Evolutionary conservation across 345 rosid genomes (phyloP), one percentile per base, ranked within the genome.

Genomic region (Hevea brasiliensis): DNA sequence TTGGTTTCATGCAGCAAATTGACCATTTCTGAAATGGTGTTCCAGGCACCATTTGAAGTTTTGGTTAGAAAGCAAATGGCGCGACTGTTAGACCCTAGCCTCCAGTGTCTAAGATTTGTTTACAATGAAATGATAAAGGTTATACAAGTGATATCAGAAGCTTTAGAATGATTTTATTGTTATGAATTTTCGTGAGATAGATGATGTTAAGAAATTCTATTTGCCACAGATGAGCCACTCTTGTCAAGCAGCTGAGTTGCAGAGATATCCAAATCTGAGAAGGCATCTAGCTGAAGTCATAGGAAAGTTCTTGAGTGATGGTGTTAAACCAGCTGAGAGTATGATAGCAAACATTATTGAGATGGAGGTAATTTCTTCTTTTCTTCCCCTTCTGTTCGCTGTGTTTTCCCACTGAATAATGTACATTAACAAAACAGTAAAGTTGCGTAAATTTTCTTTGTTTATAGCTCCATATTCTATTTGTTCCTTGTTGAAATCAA

Each of bases 41-140:
- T 80, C 72, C 73, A 90, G 95, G 87, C 84, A 35, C 92, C 92
- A 55, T 90, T 90, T 85, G 92, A 90, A 82, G 87, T 87, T 80
- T 83, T 90, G 64, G 83, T 85, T 61, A 72, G 88, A 83, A 87
- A 82, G 77, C 90, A 88, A 80, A 88, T 90, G 55, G 83, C 85
- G 76, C 89, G 77, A 61, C 69, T 90, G 80, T 53, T 85, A 70
- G 90, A 90, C 42, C 95, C 95, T 37, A 82, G 90, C 79, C 90
- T 85, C 67, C 92, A 87, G 75, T 90, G 95, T 72, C 80, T 86
- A 21, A 76, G 85, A 75, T 87, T 88, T 79, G 84, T 90, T 51
- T 78, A 85, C 81, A 89, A 88, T 75, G 92, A 90, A 76, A 77
- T 90, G 70, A 77, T 85, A 63, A 88, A 87, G 89, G 95, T 88